Base-by-base conservation (phyloP, 495 filamentous ascomycete genomes). In the Daldinia concentrica region DNA sequence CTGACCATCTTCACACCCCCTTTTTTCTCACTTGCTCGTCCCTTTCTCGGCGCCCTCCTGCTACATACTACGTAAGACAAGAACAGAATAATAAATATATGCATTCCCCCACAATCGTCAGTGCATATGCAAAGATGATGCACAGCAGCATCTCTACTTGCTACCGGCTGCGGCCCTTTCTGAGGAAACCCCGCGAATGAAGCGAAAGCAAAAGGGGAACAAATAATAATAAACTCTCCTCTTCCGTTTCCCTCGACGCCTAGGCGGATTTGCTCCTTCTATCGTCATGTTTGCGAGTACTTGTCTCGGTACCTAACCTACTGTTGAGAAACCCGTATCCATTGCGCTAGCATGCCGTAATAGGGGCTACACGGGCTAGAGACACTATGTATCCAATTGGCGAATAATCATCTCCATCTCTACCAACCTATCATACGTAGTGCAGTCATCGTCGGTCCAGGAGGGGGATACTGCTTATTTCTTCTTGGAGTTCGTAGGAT, bases 401-500 rank as follows among this genome's bases (percentile, higher is more conserved):
- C 63, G 48, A 72, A 67, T 72, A 30, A 43, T 26, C 26, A 43
- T 15, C 39, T 15, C 43, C 52, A 19, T 50, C 29, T 37, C 55
- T 48, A 24, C 52, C 32, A 4, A 60, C 52, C 68, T 66, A 66
- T 64, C 52, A 54, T 41, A 54, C 60, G 45, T 45, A 55, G 43
- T 24, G 45, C 37, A 55, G 43, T 30, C 43, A 41, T 41, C 27
- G 55, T 54, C 54, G 32, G 19, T 19, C 26, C 11, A 22, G 14
- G 3, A 17, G n/a, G 50, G 32, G 29, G 27, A 69, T 54, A 62
- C 43, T 50, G 57, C 57, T 68, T 79, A 80, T 68, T 81, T 82
- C 68, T 81, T 82, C 72, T 74, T 74, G 75, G 76, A 74, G 72
- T 85, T 80, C 79, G 77, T 90, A 83, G 68, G 92, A 76, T 92